Evolutionary conservation across 805 yeast species (phyloP), one percentile per base, ranked within the genome.

Genomic region (Pichia exigua): DNA sequence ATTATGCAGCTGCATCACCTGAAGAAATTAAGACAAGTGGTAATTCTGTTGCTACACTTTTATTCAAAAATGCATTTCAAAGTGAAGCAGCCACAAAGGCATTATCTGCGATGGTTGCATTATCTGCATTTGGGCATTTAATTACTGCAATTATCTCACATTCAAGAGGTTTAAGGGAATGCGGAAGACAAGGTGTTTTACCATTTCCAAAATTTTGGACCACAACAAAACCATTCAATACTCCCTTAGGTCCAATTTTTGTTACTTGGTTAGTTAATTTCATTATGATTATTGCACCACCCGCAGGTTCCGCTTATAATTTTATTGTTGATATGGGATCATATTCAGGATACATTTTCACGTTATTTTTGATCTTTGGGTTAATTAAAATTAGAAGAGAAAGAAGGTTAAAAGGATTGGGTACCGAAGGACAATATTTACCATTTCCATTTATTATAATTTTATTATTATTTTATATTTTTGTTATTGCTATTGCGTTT

Each of bases 261-360:
- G 85, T 85, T 65, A 95, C 87, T 64, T 87, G 87, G 79, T 66
- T 83, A 45, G 83, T 87, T 18, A 85, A 91, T 70, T 68, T 84
- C 42, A 73, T 87, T 48, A 82, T 89, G 46, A 79, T 88, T 54
- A 62, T 86, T 45, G 94, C 92, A 4, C 87, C 88, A 42, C 92
- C 94, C 20, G 87, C 91, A 26, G 95, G 94, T 52, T 95, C 87
- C 63, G 95, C 95, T 46, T 87, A 86, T 71, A 84, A 85, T 66
- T 85, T 88, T 65, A 80, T 87, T 58, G 65, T 85, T 66, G 87
- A 88, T 68, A 74, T 88, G 71, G 83, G 86, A 59, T 82, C 92
- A 2, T 87, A 87, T 65, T 92, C 95, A 47, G 77, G 12, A 7
- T 27, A 27, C 10, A 83, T 87, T 47, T 84, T 87, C 61, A 84